Conservation (phyloP, 345 rosid genomes). For the Leavenworthia alabamica region DNA sequence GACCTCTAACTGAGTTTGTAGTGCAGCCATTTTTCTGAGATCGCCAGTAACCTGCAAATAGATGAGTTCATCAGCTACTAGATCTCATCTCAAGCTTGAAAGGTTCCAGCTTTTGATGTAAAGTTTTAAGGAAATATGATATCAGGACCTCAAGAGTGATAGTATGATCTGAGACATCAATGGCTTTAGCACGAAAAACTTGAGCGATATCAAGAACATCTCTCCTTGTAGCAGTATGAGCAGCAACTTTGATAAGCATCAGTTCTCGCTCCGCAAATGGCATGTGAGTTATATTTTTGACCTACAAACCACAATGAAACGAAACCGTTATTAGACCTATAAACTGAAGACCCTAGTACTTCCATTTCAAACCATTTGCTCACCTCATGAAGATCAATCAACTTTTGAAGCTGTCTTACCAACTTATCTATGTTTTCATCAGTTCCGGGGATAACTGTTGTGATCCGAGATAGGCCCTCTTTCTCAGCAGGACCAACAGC, state of each 20-base stretch:
- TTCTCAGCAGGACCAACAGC: slow-evolving; percentile 67
- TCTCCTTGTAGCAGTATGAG: slow-evolving; percentile 50
- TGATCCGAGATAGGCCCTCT: slow-evolving; percentile 63
- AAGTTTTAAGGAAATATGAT: not conserved
- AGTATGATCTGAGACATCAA: slow-evolving; percentile 71
- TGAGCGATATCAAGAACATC: slow-evolving; percentile 68
- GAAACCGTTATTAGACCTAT: not conserved
- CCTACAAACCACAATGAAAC: slow-evolving; percentile 29
- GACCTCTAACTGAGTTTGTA: slow-evolving; percentile 50
- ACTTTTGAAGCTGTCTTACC: slow-evolving; percentile 62
- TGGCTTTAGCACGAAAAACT: slow-evolving; percentile 54
- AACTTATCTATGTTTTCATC: slow-evolving; percentile 58
- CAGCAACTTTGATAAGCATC: slow-evolving; percentile 67
- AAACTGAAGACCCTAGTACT: not conserved
- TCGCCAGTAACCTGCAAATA: slow-evolving; percentile 55
- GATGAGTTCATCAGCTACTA: slow-evolving; percentile 10
- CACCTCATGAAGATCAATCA: slow-evolving; percentile 66
- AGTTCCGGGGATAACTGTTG: slow-evolving; percentile 74
- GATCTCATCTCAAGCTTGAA: not conserved
- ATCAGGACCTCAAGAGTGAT: slow-evolving; percentile 56
- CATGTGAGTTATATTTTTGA: slow-evolving; percentile 49
- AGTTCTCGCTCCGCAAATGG: slow-evolving; percentile 71
- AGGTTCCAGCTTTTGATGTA: not conserved
- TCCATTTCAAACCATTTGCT: not conserved
- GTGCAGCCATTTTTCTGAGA: slow-evolving; percentile 55